A percentile compares a stretch with the other conserved stretches of the same genome.
phyloP scores from a whole-genome alignment of 2,329 filamentous ascomycete genomes.

The Dactylonectria estremocensis region DNA sequence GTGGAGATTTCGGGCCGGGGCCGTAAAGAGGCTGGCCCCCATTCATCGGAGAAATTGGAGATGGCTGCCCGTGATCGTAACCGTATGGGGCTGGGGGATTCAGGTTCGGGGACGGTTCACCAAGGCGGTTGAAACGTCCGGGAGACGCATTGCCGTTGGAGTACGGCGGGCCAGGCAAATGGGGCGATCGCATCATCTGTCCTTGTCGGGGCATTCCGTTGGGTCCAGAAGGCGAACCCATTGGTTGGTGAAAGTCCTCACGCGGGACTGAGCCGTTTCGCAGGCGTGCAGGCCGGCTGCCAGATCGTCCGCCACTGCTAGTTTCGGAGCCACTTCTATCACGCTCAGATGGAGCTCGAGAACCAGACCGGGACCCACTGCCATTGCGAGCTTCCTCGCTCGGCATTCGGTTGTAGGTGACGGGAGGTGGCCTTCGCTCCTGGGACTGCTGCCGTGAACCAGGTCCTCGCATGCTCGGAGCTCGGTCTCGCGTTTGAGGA shows the following conservation, averaged over 20 bases:
- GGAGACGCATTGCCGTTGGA: conserved; percentile 36
- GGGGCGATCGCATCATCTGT: conserved; percentile 60
- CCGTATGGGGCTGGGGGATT: conserved; percentile 42
- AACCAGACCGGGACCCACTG: conserved; percentile 48
- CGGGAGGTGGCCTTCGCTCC: conserved; percentile 62
- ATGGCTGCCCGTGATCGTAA: conserved; percentile 59
- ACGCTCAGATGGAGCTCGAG: conserved; percentile 59
- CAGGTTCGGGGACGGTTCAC: conserved; percentile 37
- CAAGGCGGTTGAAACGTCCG: conserved; percentile 42
- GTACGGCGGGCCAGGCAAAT: conserved; percentile 62
- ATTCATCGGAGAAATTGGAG: conserved; percentile 59
- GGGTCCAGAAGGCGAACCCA: conserved; percentile 39
- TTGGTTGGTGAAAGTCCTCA: conserved; percentile 54
- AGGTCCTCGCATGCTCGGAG: conserved; percentile 44
- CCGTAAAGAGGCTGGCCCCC: conserved; percentile 38
- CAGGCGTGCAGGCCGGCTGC: conserved; percentile 57
- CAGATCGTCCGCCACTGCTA: conserved; percentile 61
- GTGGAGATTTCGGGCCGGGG: conserved; percentile 30
- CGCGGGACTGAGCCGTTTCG: conserved; percentile 57
- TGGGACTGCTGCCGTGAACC: conserved; percentile 58
- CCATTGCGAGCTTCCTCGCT: conserved; percentile 60
- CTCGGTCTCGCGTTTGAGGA: conserved; percentile 38
- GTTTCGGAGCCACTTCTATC: conserved; percentile 71
- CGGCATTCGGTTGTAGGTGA: conserved; percentile 61
- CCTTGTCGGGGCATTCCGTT: conserved; percentile 50